phyloP scores from a whole-genome alignment of 2,329 filamentous ascomycete genomes.

The Aspergillus spinulosporus region DNA sequence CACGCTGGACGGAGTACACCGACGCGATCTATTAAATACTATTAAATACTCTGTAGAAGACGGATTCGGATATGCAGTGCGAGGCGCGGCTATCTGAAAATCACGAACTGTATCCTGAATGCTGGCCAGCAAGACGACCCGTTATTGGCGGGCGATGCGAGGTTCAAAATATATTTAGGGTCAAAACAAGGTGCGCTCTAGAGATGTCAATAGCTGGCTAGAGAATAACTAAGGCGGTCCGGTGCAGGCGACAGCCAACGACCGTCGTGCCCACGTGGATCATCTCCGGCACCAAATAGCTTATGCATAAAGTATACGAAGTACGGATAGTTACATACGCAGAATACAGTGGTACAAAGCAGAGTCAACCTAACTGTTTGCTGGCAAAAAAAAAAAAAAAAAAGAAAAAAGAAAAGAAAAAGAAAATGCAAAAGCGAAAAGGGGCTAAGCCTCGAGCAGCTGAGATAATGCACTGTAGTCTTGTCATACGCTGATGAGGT shows the following conservation, averaged over 20 bases:
- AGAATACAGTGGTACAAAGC: background rate
- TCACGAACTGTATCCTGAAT: background rate
- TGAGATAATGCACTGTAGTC: background rate
- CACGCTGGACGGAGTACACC: background rate
- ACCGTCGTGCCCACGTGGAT: slow-evolving; percentile 23
- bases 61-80: background rate
- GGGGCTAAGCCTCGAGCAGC: background rate
- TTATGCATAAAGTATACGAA: background rate
- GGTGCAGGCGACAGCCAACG: slow-evolving; percentile 14
- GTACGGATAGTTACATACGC: too few relatives aligned
- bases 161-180: background rate
- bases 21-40: background rate
- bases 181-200: slow-evolving; percentile 13
- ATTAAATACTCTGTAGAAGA: background rate
- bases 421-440: background rate
- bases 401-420: too few relatives aligned
- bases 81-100: slow-evolving; percentile 6
- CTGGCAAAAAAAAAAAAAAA: background rate
- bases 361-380: background rate
- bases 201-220: slow-evolving; percentile 7
- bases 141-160: background rate
- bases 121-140: too few relatives aligned
- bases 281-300: slow-evolving; percentile 20
- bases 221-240: slow-evolving; percentile 9
- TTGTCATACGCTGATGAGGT: background rate